Evolutionary conservation across 2,329 filamentous ascomycete species (phyloP), one percentile per base, ranked within the genome.

Genomic region (Periconia sp.): DNA sequence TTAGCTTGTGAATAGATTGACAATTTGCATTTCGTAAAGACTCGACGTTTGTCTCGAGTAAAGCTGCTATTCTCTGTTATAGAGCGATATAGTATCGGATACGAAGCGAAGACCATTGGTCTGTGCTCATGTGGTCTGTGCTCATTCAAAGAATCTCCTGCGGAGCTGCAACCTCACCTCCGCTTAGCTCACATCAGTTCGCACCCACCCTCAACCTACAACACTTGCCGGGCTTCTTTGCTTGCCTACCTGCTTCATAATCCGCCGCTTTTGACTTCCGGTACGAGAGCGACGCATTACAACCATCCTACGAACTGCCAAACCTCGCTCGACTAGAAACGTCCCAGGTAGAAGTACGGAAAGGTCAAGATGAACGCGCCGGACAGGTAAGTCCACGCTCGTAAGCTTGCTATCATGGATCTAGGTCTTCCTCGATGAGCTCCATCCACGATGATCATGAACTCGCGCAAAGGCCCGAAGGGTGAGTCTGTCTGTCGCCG

Each of bases 351-450:
- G n/a, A n/a, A n/a, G n/a, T n/a, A n/a, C n/a, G n/a, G n/a, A n/a
- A n/a, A 32, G 15, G 28, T 23, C 55, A 65, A 21, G 3, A 70
- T 70, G 66, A 70, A 70, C 63, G 66, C 66, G 29, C 66, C 66
- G 33, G 66, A 70, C 42, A 63, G 66, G 66, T 69, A 64, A 15
- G 65, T 54, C 30, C 26, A 31, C 11, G 15, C 18, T 19, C 35
- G 34, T 28, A 26, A 34, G 8, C 21, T 25, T 17, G 32, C 40
- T n/a, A 40, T 30, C 29, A 7, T 15, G 26, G 19, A n/a, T 35
- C 16, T 36, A 36, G 15, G 37, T 30, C 21, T 16, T 31, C 32
- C 40, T 39, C 40, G 22, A 40, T 26, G 33, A 49, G 46, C n/a
- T 43, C 40, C 28, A 34, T 24, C 23, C 40, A 24, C 16, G 35